Evolutionary conservation across 306 rosid genomes (phyloP).

Genomic region (Prunus dulcis): DNA sequence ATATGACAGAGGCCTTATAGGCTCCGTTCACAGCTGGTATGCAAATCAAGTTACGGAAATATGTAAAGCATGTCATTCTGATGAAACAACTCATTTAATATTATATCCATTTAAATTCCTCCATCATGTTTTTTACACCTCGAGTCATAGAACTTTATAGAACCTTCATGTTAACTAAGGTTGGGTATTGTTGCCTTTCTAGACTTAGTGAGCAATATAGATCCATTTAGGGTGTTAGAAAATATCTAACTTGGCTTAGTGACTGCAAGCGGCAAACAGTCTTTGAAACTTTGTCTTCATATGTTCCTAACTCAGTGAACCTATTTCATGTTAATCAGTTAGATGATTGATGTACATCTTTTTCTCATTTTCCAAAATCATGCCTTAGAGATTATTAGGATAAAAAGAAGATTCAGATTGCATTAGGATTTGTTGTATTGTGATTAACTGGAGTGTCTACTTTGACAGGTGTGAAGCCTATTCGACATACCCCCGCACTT

Average conservation of each 20-base stretch:
- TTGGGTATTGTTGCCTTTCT: not conserved
- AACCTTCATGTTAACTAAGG: not conserved
- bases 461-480: slow-evolving; percentile 76
- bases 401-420: not conserved
- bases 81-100: not conserved
- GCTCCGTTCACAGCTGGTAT: slow-evolving; percentile 78
- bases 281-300: slow-evolving; percentile 1
- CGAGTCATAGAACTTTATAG: not conserved
- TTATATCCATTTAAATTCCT: not conserved
- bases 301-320: slow-evolving; percentile 6
- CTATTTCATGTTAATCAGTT: not conserved
- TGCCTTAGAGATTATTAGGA: not conserved
- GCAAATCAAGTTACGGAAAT: slow-evolving; percentile 8
- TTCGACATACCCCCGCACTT: slow-evolving; percentile 94
- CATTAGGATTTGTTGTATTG: slow-evolving; percentile 11
- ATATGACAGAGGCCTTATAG: slow-evolving; percentile 92
- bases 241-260: not conserved
- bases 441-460: slow-evolving; percentile 19
- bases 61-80: not conserved
- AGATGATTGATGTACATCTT: not conserved
- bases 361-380: not conserved
- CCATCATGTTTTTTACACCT: not conserved
- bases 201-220: not conserved
- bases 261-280: not conserved
- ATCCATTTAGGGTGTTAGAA: not conserved